Conservation (phyloP, 345 rosid genomes). For the Acer yangbiense region DNA sequence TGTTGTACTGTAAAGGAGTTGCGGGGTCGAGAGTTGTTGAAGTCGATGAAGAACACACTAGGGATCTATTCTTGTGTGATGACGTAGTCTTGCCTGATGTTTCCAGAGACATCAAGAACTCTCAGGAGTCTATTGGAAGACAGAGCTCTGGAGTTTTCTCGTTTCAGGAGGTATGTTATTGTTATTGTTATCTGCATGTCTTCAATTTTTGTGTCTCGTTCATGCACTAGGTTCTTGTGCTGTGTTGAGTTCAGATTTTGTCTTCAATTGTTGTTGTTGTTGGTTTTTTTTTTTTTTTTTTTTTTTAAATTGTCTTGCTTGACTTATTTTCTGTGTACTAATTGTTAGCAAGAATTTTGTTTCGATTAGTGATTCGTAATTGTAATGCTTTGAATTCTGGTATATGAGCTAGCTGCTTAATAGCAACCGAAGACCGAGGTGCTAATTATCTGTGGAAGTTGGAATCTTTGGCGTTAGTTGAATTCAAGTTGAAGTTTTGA, state of each 20-base stretch:
- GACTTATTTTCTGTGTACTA: neutral
- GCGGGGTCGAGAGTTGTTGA: conserved; percentile 55
- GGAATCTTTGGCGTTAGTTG: neutral
- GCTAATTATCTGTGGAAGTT: neutral
- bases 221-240: neutral
- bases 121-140: conserved; percentile 39
- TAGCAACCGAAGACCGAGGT: neutral
- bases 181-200: neutral
- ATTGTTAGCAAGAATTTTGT: neutral
- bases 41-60: conserved; percentile 54
- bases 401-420: neutral
- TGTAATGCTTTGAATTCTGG: conserved; percentile 7
- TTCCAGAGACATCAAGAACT: conserved; percentile 53
- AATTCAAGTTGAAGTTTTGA: neutral
- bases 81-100: conserved; percentile 46
- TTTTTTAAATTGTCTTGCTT: neutral
- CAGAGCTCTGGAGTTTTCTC: conserved; percentile 48
- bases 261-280: neutral
- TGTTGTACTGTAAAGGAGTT: conserved; percentile 72
- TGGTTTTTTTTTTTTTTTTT: neutral
- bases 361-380: neutral
- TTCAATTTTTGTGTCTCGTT: neutral
- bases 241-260: neutral
- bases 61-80: conserved; percentile 47
- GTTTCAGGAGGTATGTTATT: conserved; percentile 51